Percentiles rank a stretch among this genome's conserved stretches.
Evolutionary conservation across 2,329 filamentous ascomycete species (phyloP).

Genomic region (Lachnellula occidentalis): DNA sequence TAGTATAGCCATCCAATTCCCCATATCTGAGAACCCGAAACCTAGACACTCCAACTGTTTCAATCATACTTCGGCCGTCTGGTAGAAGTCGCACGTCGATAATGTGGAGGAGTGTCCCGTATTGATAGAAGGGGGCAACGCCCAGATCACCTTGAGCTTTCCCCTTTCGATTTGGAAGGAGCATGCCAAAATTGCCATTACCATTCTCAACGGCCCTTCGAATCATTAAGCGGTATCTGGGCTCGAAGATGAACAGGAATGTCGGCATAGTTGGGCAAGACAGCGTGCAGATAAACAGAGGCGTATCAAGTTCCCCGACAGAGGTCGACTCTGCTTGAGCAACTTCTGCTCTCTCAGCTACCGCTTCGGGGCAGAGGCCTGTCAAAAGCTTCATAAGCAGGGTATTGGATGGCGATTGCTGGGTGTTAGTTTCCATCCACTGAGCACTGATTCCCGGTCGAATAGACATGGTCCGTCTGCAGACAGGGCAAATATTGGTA

Average conservation of each 20-base stretch:
- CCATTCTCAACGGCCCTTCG: constrained; percentile 65
- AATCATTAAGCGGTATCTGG: constrained; percentile 88
- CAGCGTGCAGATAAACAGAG: constrained; percentile 77
- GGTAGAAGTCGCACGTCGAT: constrained; percentile 66
- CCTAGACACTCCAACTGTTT: constrained; percentile 69
- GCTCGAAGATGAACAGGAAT: constrained; percentile 87
- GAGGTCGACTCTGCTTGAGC: constrained; percentile 52
- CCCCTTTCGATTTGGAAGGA: constrained; percentile 58
- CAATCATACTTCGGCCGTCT: constrained; percentile 77
- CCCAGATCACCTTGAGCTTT: constrained; percentile 48
- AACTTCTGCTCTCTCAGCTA: constrained; percentile 48
- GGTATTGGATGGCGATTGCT: constrained; percentile 51
- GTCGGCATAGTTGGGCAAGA: constrained; percentile 79
- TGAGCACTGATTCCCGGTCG: constrained; percentile 31
- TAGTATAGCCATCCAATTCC: constrained; percentile 68
- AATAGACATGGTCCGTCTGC: constrained; percentile 58
- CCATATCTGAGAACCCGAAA: constrained; percentile 66
- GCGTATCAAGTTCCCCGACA: constrained; percentile 53
- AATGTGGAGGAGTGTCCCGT: constrained; percentile 75
- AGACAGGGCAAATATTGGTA: constrained; percentile 73
- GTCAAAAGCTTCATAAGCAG: constrained; percentile 58
- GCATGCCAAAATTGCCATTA: constrained; percentile 77
- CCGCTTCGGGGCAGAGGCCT: constrained; percentile 62
- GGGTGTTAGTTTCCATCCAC: neutral
- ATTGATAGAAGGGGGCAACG: constrained; percentile 56